Percentiles rank a stretch among this genome's conserved stretches.
Evolutionary conservation across 352 stramenopile genomes (phyloP).

Genomic region (Pythium chondricola): DNA sequence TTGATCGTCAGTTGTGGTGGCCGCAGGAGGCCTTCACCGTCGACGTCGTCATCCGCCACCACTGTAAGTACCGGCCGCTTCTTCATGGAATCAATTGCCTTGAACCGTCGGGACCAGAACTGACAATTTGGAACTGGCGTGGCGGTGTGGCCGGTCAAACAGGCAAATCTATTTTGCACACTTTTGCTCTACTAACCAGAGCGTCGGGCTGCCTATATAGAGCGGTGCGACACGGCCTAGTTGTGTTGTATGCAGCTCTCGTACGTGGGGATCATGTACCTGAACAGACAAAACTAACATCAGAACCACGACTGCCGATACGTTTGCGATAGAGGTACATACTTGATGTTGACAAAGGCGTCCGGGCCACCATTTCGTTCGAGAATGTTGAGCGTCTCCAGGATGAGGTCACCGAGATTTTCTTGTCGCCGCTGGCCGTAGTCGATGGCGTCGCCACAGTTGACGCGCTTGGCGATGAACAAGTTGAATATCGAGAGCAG

Average conservation of each 20-base stretch:
- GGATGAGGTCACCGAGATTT: conserved; percentile 86
- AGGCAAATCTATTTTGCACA: too few relatives aligned
- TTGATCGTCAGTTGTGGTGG: conserved; percentile 11
- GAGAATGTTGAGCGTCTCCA: conserved; percentile 87
- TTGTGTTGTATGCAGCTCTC: conserved; percentile 88
- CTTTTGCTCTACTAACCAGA: too few relatives aligned
- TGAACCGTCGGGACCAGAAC: too few relatives aligned
- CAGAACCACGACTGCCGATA: conserved; percentile 13
- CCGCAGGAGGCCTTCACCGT: conserved; percentile 2
- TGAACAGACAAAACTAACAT: conserved; percentile 19
- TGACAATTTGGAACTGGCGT: too few relatives aligned
- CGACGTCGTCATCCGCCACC: conserved; percentile 1
- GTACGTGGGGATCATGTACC: conserved; percentile 96
- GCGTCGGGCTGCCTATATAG: too few relatives aligned
- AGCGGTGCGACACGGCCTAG: too few relatives aligned
- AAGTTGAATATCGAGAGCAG: conserved; percentile 91
- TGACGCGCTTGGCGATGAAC: conserved; percentile 89
- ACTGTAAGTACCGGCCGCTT: conserved; percentile 9
- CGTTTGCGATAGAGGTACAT: background rate
- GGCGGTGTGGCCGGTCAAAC: too few relatives aligned
- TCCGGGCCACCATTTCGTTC: conserved; percentile 80
- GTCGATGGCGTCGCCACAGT: conserved; percentile 91
- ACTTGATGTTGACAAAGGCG: conserved; percentile 94
- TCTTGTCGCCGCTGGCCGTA: conserved; percentile 87
- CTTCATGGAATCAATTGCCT: too few relatives aligned